phyloP scores from a whole-genome alignment of 1,139 yeast species.

The Diutina rugosa region DNA sequence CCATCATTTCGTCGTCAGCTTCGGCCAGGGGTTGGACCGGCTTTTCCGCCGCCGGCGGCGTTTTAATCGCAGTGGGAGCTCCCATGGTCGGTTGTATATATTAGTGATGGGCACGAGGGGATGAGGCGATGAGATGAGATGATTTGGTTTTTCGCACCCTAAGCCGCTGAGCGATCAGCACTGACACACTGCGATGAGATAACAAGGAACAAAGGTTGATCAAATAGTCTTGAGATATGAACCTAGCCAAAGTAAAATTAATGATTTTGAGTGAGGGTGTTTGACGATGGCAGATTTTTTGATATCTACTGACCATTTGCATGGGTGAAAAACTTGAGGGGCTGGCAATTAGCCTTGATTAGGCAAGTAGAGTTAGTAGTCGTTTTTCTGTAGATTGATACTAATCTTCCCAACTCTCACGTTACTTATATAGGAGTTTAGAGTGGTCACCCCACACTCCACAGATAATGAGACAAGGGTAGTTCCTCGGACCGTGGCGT shows the following conservation, averaged over 20 bases:
- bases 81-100: constrained; percentile 30
- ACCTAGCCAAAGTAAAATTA: neutral
- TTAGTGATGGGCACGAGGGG: neutral
- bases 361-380: neutral
- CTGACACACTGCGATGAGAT: neutral
- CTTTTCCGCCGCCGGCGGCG: constrained; percentile 8
- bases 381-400: too few species aligned
- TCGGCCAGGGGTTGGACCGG: constrained; percentile 7
- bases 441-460: neutral
- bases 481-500: neutral
- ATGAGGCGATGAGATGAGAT: neutral
- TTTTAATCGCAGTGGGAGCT: constrained; percentile 56
- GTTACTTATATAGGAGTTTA: neutral
- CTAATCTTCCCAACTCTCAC: too few species aligned
- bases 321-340: neutral
- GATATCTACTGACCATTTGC: neutral
- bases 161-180: too few species aligned
- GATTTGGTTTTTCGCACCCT: neutral
- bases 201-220: neutral
- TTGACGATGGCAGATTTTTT: too few species aligned
- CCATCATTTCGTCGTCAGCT: constrained; percentile 43
- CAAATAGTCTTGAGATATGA: too few species aligned
- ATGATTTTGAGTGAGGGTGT: neutral
- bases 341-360: neutral
- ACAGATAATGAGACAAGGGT: too few species aligned